Percentiles rank a stretch among this genome's conserved stretches.
phyloP scores from a whole-genome alignment of 2,329 filamentous ascomycete genomes.

The Setomelanomma holmii region DNA sequence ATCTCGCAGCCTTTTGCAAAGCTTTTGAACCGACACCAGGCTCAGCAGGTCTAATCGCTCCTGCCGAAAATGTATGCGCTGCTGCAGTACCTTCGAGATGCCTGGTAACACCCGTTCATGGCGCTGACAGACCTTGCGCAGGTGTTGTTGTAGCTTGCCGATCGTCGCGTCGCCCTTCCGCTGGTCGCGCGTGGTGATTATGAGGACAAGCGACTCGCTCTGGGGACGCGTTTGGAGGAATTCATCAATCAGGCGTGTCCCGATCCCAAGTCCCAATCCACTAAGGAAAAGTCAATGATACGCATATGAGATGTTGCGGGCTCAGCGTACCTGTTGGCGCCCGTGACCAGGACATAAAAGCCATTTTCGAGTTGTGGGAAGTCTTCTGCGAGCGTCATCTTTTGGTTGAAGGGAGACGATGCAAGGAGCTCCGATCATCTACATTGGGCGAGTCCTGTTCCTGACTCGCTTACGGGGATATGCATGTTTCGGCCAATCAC shows the following conservation, averaged over 20 bases:
- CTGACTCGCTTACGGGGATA: conserved; percentile 11
- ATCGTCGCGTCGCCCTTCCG: conserved; percentile 79
- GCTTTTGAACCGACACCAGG: conserved; percentile 61
- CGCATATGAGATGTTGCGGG: fast-evolving
- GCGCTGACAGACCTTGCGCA: conserved; percentile 56
- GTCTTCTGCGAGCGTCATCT: conserved; percentile 29
- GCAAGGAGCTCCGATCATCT: not conserved
- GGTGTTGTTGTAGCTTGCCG: conserved; percentile 67
- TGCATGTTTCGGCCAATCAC: not conserved
- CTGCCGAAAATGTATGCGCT: conserved; percentile 59
- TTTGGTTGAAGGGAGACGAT: conserved; percentile 6
- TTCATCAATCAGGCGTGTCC: conserved; percentile 85
- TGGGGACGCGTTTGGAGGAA: conserved; percentile 76
- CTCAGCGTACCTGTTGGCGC: conserved; percentile 76
- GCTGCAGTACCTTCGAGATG: conserved; percentile 50
- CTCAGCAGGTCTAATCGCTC: conserved; percentile 66
- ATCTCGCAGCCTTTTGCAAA: conserved; percentile 61
- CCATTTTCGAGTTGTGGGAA: conserved; percentile 38
- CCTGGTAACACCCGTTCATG: conserved; percentile 47
- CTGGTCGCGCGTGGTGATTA: conserved; percentile 81
- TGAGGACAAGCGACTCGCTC: conserved; percentile 74
- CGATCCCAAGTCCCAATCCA: conserved; percentile 84
- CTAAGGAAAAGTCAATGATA: conserved; percentile 59
- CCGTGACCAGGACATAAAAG: conserved; percentile 75
- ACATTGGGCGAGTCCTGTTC: conserved; percentile 13